phyloP scores from a whole-genome alignment of 306 rosid species.

The Comarum palustre region DNA sequence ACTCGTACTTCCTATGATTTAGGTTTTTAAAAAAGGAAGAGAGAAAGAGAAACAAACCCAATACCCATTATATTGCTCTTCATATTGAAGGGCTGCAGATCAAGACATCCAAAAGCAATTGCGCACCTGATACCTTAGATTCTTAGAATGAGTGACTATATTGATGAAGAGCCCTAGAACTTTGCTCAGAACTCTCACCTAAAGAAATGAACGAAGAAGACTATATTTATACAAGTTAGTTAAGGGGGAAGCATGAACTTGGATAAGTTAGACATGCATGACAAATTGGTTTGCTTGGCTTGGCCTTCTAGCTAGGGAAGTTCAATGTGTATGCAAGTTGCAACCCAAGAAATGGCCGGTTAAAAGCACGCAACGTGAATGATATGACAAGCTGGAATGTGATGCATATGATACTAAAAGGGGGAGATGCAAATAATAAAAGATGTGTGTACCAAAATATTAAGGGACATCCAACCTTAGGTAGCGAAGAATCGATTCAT shows the following conservation, averaged over 20 bases:
- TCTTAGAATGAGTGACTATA: not conserved
- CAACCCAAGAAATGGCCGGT: not conserved
- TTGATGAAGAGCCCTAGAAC: not conserved
- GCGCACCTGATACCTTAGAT: not conserved
- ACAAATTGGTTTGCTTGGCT: not conserved
- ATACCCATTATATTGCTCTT: conserved; percentile 6
- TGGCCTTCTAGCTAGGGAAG: not conserved
- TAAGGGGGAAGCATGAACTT: not conserved
- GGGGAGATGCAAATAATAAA: not conserved
- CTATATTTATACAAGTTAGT: not conserved
- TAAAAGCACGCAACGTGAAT: not conserved
- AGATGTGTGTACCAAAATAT: not conserved
- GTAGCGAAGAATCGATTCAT: not conserved
- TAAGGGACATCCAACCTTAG: not conserved
- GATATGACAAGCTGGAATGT: not conserved
- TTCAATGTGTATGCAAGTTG: not conserved
- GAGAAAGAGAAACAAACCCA: not conserved
- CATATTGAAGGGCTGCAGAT: conserved; percentile 9
- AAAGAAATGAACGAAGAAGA: not conserved
- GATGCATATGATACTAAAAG: not conserved
- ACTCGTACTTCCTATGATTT: not conserved
- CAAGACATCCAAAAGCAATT: not conserved
- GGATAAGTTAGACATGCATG: not conserved
- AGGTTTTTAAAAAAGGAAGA: not conserved
- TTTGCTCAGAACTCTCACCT: not conserved